phyloP scores from a whole-genome alignment of 1,284 basidiomycete genomes.

The Moniliophthora roreri region DNA sequence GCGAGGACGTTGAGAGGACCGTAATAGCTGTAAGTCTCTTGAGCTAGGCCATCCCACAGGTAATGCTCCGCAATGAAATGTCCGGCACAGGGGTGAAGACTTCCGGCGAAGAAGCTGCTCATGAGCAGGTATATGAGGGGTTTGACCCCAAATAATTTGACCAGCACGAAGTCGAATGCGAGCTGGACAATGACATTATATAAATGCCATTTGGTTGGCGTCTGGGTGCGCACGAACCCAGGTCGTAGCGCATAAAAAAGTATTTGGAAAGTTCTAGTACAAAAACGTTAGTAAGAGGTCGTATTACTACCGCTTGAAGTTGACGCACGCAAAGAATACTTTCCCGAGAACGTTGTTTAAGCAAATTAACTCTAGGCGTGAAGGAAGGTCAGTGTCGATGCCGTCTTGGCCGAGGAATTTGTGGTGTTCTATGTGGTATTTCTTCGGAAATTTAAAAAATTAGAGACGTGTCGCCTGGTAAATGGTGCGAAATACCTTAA shows the following conservation, averaged over 20 bases:
- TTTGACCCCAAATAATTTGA: conserved; percentile 58
- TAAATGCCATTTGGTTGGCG: conserved; percentile 81
- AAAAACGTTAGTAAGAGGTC: background rate
- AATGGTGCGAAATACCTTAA: conserved; percentile 66
- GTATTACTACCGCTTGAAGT: background rate
- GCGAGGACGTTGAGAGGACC: conserved; percentile 88
- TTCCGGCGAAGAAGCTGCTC: conserved; percentile 93
- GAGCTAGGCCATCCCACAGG: conserved; percentile 84
- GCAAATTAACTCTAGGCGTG: conserved; percentile 79
- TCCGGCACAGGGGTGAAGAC: conserved; percentile 91
- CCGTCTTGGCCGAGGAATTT: conserved; percentile 96
- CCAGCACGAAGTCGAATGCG: conserved; percentile 69
- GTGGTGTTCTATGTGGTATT: conserved; percentile 94
- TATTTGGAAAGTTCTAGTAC: conserved; percentile 89
- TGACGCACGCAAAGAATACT: conserved; percentile 90
- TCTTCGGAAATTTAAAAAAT: conserved; percentile 37
- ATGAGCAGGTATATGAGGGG: conserved; percentile 84
- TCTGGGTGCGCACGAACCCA: conserved; percentile 88
- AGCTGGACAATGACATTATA: conserved; percentile 77
- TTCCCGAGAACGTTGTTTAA: conserved; percentile 97
- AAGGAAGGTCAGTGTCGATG: conserved; percentile 93
- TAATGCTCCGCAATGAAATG: conserved; percentile 99
- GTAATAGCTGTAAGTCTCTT: conserved; percentile 98
- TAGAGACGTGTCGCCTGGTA: conserved; percentile 1
- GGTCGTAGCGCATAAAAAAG: conserved; percentile 97